Percentiles rank a stretch among this genome's conserved stretches.
These are phyloP conservation scores for Globisporangium mamillatum DNA, from an alignment of 352 stramenopile species.

Conservation along the genomic window DNA sequence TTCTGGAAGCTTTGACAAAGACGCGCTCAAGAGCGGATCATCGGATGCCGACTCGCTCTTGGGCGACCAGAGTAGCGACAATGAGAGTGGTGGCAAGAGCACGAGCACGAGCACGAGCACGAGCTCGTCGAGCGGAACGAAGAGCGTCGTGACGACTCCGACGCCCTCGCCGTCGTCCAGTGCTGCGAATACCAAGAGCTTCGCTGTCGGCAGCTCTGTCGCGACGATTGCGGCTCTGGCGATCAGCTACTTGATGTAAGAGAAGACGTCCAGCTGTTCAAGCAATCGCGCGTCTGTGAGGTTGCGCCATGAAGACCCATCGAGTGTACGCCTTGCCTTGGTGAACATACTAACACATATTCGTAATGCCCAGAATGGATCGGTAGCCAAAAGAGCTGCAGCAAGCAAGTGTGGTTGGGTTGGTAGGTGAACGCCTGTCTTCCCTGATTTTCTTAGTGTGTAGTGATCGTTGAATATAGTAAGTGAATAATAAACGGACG, in stretches of 20 bases:
- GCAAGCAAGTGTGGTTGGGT: too few relatives aligned
- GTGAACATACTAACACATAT: background rate
- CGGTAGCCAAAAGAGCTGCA: background rate
- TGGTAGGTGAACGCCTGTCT: background rate
- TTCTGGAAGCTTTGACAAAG: background rate
- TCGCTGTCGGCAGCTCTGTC: background rate
- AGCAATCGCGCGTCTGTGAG: background rate
- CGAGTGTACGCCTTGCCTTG: background rate
- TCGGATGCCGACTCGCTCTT: background rate
- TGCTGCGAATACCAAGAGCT: background rate
- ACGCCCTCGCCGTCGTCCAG: conserved; percentile 4
- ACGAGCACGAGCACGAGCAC: background rate
- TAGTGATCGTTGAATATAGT: background rate
- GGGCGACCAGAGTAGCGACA: conserved; percentile 15
- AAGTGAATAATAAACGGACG: background rate
- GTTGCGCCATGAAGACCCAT: background rate
- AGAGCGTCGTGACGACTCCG: background rate
- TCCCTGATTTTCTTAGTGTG: background rate
- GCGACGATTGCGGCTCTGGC: background rate
- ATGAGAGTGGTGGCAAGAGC: background rate
- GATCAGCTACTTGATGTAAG: conserved; percentile 14
- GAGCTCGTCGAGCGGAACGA: conserved; percentile 4
- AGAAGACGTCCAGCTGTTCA: background rate
- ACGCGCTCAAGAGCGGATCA: background rate
- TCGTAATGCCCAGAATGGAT: background rate